Evolutionary conservation across 2,329 filamentous ascomycete genomes (phyloP).

Genomic region (Calonectria multiphialidica): DNA sequence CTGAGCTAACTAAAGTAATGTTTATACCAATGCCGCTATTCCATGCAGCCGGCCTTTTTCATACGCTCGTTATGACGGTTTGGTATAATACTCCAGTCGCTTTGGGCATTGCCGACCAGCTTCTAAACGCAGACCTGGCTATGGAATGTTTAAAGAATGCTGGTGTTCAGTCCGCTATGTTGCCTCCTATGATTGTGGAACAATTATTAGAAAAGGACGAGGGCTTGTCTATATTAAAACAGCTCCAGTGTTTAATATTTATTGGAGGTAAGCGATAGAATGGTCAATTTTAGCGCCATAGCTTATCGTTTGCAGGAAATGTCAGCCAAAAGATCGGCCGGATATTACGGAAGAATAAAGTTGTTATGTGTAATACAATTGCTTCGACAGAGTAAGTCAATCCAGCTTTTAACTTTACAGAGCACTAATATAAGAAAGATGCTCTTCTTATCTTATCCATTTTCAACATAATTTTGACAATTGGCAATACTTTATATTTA

Average conservation of each 20-base stretch:
- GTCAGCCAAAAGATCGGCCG: constrained; percentile 53
- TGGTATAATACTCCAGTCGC: constrained; percentile 33
- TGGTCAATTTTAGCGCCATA: neutral
- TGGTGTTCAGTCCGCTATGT: constrained; percentile 42
- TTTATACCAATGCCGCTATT: constrained; percentile 39
- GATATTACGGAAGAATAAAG: constrained; percentile 49
- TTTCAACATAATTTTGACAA: constrained; percentile 46
- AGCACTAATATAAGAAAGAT: constrained; percentile 38
- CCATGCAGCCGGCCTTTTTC: constrained; percentile 32
- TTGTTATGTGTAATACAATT: constrained; percentile 52
- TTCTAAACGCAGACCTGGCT: constrained; percentile 51
- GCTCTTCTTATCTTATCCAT: constrained; percentile 49
- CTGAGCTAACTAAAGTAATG: neutral
- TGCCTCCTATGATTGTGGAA: constrained; percentile 57
- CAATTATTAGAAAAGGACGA: constrained; percentile 53
- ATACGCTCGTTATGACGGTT: constrained; percentile 19
- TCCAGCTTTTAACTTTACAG: too few relatives aligned
- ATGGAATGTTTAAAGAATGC: constrained; percentile 46
- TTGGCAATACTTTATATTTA: constrained; percentile 59
- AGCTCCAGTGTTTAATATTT: constrained; percentile 48
- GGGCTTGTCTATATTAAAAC: constrained; percentile 46
- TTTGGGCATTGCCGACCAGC: constrained; percentile 47
- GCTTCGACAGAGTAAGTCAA: constrained; percentile 56
- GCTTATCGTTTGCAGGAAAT: constrained; percentile 45
- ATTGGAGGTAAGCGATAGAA: constrained; percentile 51